Conservation (phyloP, 805 yeast species). For the Priceomyces haplophilus region DNA sequence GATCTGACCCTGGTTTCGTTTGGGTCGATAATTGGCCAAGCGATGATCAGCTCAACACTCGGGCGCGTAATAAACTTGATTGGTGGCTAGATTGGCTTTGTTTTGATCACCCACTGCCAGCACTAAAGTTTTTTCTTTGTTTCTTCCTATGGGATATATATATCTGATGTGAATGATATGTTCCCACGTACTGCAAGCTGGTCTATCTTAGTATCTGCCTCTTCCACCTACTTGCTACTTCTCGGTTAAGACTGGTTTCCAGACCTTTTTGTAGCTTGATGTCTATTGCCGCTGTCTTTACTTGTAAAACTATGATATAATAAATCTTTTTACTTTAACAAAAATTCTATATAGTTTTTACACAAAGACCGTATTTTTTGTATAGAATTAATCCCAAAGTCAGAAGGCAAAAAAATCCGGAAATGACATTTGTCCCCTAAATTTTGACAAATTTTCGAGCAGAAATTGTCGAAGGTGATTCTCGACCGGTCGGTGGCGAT, state of each 20-base stretch:
- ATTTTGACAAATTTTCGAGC: conserved; percentile 6
- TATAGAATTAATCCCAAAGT: not conserved
- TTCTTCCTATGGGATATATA: not conserved
- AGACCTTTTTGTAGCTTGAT: conserved; percentile 2
- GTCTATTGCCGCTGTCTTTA: conserved; percentile 1
- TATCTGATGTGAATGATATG: conserved; percentile 1
- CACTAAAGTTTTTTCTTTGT: too few species aligned
- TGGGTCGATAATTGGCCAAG: too few species aligned
- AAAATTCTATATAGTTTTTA: conserved; percentile 4
- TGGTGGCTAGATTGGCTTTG: not conserved
- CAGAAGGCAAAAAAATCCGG: conserved; percentile 13
- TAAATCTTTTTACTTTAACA: conserved; percentile 2
- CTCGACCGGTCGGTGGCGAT: conserved; percentile 4
- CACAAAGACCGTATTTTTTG: conserved; percentile 5
- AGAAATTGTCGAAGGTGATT: conserved; percentile 1
- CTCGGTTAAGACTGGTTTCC: not conserved
- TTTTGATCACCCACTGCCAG: conserved; percentile 1
- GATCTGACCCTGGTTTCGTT: too few species aligned
- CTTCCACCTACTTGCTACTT: conserved; percentile 2
- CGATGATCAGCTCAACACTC: not conserved
- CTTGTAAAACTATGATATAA: not conserved
- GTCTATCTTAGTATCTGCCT: conserved; percentile 2
- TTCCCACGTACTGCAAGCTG: not conserved
- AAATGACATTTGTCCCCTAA: conserved; percentile 17
- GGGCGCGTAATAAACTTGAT: not conserved